A percentile compares a stretch with the other conserved stretches of the same genome.
These are phyloP conservation scores for Macaranga tanarius DNA, from an alignment of 441 rosid species.

Conservation along the genomic window DNA sequence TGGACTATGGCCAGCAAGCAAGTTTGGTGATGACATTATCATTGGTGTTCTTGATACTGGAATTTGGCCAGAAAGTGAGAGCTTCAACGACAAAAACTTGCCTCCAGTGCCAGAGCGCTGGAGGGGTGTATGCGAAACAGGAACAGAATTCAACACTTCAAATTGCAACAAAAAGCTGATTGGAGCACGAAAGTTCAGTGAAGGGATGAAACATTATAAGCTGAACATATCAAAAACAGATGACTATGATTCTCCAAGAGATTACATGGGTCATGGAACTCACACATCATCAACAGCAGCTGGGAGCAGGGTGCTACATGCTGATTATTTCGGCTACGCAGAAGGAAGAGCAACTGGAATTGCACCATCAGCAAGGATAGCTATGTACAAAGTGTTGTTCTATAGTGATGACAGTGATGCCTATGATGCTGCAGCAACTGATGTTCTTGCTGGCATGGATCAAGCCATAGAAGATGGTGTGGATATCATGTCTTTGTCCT, in stretches of 20 bases:
- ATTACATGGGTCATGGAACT: slow-evolving; percentile 83
- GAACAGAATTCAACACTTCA: slow-evolving; percentile 39
- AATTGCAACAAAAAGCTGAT: slow-evolving; percentile 63
- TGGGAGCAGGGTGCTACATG: slow-evolving; percentile 49
- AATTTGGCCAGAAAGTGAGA: slow-evolving; percentile 72
- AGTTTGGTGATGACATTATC: slow-evolving; percentile 71
- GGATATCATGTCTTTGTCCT: slow-evolving; percentile 56
- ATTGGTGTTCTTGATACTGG: slow-evolving; percentile 72
- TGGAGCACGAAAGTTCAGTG: slow-evolving; percentile 71
- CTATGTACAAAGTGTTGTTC: slow-evolving; percentile 70
- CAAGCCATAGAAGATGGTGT: slow-evolving; percentile 66
- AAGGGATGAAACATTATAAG: slow-evolving; percentile 51
- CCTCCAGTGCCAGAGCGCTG: slow-evolving; percentile 64
- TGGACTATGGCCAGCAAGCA: slow-evolving; percentile 69
- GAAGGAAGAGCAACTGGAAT: slow-evolving; percentile 66
- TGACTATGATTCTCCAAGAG: slow-evolving; percentile 75
- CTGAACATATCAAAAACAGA: slow-evolving; percentile 48
- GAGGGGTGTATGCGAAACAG: slow-evolving; percentile 63
- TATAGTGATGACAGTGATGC: slow-evolving; percentile 45
- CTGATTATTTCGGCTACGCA: slow-evolving; percentile 70
- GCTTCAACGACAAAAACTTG: slow-evolving; percentile 65
- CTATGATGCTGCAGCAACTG: slow-evolving; percentile 48
- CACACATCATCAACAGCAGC: slow-evolving; percentile 83
- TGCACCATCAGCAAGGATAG: slow-evolving; percentile 64
- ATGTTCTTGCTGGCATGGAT: slow-evolving; percentile 69